Evolutionary conservation across 2,329 filamentous ascomycete species (phyloP), one percentile per base, ranked within the genome.

Genomic region (Orbilia brochopaga): DNA sequence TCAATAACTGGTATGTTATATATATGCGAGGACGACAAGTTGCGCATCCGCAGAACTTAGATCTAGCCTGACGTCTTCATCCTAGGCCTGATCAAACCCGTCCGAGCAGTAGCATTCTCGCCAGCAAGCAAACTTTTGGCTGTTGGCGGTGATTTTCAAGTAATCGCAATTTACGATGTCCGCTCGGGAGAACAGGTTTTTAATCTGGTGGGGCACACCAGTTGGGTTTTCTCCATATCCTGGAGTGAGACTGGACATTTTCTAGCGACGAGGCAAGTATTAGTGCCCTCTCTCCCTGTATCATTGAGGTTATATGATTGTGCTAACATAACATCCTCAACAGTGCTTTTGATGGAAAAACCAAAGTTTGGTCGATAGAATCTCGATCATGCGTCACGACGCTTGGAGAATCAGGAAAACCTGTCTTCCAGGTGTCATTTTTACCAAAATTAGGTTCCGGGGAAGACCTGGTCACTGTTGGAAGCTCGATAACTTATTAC

Each of bases 201-300:
- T 19, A 96, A 92, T 78, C 82, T 99, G 56, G 83, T 85, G 0
- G 91, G 89, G 0, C 90, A 93, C 78, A 85, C 86, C 0, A 89
- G 90, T 3, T 99, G 93, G 94, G 88, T 99, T 75, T 90, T 93
- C 73, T 89, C 89, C 32, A 83, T 97, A 48, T 91, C 96, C 79
- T 99, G 93, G 91, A 97, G 89, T 79, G 86, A 90, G 77, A 95
- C 90, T 2, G 94, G 94, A 53, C 93, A 97, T 80, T 96, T 90
- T 79, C 82, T 99, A 11, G 83, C 97, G 1, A 95, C 90, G 77
- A 91, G 91, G 82, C 86, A 79, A 74, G 83, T 78, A n/a, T 13
- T 40, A 32, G 30, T 61, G 42, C 23, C 17, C 2, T 21, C 37
- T 21, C 13, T 23, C 30, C 17, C 5, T 42, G 15, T 17, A 4